A percentile compares a stretch with the other conserved stretches of the same genome.
phyloP scores from a whole-genome alignment of 2,329 filamentous ascomycete species.

The Alternaria triticimaculans region DNA sequence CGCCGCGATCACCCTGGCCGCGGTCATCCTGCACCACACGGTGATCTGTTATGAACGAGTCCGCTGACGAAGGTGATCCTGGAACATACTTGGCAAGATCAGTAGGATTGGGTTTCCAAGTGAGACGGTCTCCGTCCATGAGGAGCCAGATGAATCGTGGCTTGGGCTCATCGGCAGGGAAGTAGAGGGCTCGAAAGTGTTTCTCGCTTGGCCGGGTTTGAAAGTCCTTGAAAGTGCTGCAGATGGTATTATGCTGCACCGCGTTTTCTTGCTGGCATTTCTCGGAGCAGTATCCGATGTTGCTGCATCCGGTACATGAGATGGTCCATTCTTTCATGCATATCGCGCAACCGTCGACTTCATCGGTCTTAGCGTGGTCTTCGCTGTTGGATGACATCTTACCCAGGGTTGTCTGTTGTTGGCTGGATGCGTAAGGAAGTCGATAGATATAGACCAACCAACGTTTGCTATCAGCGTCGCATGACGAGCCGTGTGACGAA shows the following conservation, averaged over 20 bases:
- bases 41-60: background rate
- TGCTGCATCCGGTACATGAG: background rate
- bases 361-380: background rate
- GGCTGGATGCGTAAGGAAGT: background rate
- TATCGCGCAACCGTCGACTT: background rate
- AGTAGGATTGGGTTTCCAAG: background rate
- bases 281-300: background rate
- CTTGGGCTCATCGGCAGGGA: background rate
- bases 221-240: background rate
- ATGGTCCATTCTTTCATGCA: background rate
- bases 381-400: background rate
- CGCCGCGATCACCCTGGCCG: too few relatives aligned
- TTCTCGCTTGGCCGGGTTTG: background rate
- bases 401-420: background rate
- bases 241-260: background rate
- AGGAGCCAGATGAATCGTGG: constrained; percentile 4
- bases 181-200: background rate
- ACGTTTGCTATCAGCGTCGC: background rate
- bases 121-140: background rate
- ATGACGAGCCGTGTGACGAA: background rate
- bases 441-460: background rate
- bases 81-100: background rate
- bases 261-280: background rate
- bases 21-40: background rate
- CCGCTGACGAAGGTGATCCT: background rate